phyloP scores from a whole-genome alignment of 192 early-diverging fungal genomes.

The Spinellus fusiger region DNA sequence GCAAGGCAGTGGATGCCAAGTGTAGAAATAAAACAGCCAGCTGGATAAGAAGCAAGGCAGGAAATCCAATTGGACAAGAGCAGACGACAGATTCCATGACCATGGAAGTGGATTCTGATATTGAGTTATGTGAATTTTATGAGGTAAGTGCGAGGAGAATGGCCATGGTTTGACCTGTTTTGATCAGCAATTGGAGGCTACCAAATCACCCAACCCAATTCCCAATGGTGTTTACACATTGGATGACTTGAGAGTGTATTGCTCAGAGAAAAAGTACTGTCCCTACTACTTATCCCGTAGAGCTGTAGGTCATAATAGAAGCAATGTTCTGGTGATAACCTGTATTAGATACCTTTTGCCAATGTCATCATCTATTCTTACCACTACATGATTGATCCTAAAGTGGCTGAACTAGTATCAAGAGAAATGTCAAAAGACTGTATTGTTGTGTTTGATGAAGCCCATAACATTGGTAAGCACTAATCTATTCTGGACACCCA shows the following conservation, averaged over 20 bases:
- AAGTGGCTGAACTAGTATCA: slow-evolving; percentile 96
- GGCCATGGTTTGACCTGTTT: slow-evolving; percentile 18
- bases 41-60: slow-evolving; percentile 72
- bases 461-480: slow-evolving; percentile 90
- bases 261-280: slow-evolving; percentile 69
- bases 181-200: slow-evolving; percentile 58
- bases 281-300: slow-evolving; percentile 92
- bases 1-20: slow-evolving; percentile 80
- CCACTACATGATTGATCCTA: slow-evolving; percentile 99
- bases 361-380: slow-evolving; percentile 99
- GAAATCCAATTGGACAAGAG: slow-evolving; percentile 22
- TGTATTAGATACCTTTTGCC: slow-evolving; percentile 68
- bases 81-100: slow-evolving; percentile 8
- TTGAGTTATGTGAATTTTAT: slow-evolving; percentile 74
- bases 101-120: slow-evolving; percentile 18
- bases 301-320: slow-evolving; percentile 43
- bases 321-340: background rate
- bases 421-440: slow-evolving; percentile 90
- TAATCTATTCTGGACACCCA: background rate
- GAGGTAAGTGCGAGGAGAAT: slow-evolving; percentile 43
- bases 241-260: slow-evolving; percentile 85
- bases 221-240: slow-evolving; percentile 93
- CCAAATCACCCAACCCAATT: slow-evolving; percentile 54
- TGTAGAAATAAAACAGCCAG: slow-evolving; percentile 91
- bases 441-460: slow-evolving; percentile 99